Percentiles rank a stretch among this genome's conserved stretches.
Conservation (phyloP, 202 grass and related monocot species). For the Hordeum pubiflorum region DNA sequence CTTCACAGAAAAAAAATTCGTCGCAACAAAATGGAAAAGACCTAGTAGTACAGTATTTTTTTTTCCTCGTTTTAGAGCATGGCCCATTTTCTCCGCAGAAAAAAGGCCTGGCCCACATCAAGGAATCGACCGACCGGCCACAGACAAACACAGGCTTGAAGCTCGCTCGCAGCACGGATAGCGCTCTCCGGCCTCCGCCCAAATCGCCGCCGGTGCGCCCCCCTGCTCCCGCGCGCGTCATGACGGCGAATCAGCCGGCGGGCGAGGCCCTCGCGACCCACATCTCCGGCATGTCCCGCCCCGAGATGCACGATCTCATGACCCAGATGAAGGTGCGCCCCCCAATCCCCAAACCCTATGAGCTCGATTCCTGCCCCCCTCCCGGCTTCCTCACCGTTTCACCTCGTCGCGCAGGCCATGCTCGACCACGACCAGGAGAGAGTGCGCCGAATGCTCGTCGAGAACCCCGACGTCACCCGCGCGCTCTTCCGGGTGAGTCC, state of each 20-base stretch:
- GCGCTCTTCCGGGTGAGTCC: constrained; percentile 74
- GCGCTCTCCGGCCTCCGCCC: background rate
- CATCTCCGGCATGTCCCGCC: constrained; percentile 58
- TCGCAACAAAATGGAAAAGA: background rate
- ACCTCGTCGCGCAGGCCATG: constrained; percentile 33
- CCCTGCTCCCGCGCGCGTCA: background rate
- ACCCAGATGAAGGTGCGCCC: constrained; percentile 66
- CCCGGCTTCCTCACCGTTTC: background rate
- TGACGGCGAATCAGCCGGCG: constrained; percentile 55
- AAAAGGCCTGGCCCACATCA: background rate
- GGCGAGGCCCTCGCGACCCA: constrained; percentile 56
- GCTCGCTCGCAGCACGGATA: background rate
- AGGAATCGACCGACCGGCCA: background rate
- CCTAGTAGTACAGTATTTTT: no score
- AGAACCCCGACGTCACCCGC: constrained; percentile 73
- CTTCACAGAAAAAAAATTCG: background rate
- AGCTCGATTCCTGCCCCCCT: background rate
- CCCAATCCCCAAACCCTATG: constrained; percentile 30
- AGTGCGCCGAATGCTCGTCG: constrained; percentile 74
- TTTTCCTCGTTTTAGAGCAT: background rate
- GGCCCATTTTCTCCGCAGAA: background rate
- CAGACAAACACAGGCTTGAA: background rate
- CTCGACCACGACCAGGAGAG: constrained; percentile 75
- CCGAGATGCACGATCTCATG: constrained; percentile 86
- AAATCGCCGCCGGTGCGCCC: background rate